Evolutionary conservation across 2,329 filamentous ascomycete genomes (phyloP), one percentile per base, ranked within the genome.

Genomic region (Aspergillus uvarum): DNA sequence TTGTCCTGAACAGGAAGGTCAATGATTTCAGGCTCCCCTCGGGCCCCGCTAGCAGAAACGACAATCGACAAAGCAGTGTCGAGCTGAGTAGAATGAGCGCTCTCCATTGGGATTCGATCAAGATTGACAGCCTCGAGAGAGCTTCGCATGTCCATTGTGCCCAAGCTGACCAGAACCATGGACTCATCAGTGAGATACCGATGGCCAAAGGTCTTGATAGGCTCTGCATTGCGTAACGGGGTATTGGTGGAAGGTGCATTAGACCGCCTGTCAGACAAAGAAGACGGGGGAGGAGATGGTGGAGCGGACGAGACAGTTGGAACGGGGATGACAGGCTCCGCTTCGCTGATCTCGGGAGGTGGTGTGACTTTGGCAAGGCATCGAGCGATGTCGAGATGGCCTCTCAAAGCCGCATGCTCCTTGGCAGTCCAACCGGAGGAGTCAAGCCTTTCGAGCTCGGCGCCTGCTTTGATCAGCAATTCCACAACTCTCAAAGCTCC

Each of bases 151-250:
- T 99, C 95, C 91, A 97, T 96, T 0, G 91, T 94, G 0, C 95
- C 95, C 8, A 99, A 80, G 70, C 92, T 97, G 68, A 99, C 93
- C 52, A 98, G 82, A 4, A 99, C 86, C 81, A 99, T 88, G 63
- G 91, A 91, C 69, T 96, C 89, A 54, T 96, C 87, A 19, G 87
- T 96, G 54, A 99, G 83, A 76, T 98, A 99, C 56, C 94, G 87
- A 80, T 99, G 95, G 58, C 95, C 95, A 75, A 98, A 99, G 1
- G 92, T 91, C 77, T 98, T 98, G 65, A 98, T 85, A 5, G 93
- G 89, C 64, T 97, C 92, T 2, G 87, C 80, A 6, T 83, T 65
- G 42, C 72, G 71, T 31, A 63, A 42, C 64, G 57, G 67, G 70
- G 63, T 64, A 63, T 68, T 78, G 54, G 87, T 82, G 74, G 58